Evolutionary conservation across 495 filamentous ascomycete species (phyloP).

Genomic region (Acidomyces sp.): DNA sequence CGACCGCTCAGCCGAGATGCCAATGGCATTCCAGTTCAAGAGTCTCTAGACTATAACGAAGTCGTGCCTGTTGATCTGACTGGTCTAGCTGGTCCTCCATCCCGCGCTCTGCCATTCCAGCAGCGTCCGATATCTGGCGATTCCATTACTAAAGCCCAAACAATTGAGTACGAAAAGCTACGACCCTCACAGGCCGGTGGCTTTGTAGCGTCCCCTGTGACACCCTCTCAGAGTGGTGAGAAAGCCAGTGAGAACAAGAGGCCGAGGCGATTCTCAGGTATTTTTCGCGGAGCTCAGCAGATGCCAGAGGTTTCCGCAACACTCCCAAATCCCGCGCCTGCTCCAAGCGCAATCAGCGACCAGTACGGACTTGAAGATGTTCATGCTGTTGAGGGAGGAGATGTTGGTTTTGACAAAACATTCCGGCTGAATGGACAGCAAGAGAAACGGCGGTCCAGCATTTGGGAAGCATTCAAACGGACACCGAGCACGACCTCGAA

Average conservation of each 20-base stretch:
- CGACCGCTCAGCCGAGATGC: slow-evolving; percentile 3
- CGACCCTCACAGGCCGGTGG: background rate
- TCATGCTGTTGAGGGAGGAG: background rate
- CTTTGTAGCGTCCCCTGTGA: too few species aligned
- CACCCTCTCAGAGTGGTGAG: too few species aligned
- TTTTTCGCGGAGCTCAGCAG: slow-evolving; percentile 1
- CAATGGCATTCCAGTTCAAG: slow-evolving; percentile 5
- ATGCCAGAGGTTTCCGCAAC: background rate
- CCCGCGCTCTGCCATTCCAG: slow-evolving; percentile 4
- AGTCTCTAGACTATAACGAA: background rate
- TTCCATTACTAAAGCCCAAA: background rate
- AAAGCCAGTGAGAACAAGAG: too few species aligned
- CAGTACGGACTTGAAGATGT: slow-evolving; percentile 7
- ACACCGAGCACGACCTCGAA: slow-evolving; percentile 8
- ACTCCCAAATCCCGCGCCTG: background rate
- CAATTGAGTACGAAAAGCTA: slow-evolving; percentile 10
- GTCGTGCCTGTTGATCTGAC: slow-evolving; percentile 1
- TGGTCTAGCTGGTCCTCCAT: background rate
- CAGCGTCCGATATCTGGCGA: slow-evolving; percentile 6
- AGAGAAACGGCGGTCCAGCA: slow-evolving; percentile 9
- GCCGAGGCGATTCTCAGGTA: slow-evolving; percentile 1
- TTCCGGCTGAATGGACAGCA: slow-evolving; percentile 1
- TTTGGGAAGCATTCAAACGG: slow-evolving; percentile 14
- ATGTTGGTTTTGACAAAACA: background rate
- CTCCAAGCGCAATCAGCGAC: slow-evolving; percentile 6